phyloP scores from a whole-genome alignment of 371 early-diverging fungal species.

The Cokeromyces recurvatus region DNA sequence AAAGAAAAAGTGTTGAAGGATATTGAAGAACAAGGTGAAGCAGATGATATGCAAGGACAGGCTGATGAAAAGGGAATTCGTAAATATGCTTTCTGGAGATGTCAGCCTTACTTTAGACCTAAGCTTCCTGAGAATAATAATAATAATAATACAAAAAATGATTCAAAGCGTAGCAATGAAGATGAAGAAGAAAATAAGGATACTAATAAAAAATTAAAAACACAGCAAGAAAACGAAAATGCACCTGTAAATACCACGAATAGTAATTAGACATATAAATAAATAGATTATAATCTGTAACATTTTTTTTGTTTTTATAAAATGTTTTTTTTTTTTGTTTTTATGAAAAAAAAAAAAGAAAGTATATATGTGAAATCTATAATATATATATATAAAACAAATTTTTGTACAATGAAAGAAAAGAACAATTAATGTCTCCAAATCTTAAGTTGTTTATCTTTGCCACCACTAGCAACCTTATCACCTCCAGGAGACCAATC shows the following conservation, averaged over 20 bases:
- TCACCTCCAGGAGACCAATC: slow-evolving; percentile 95
- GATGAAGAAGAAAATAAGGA: slow-evolving; percentile 7
- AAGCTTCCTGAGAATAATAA: slow-evolving; percentile 31
- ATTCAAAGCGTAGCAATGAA: slow-evolving; percentile 7
- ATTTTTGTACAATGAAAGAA: slow-evolving; percentile 1
- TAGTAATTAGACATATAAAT: no score
- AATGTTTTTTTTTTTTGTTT: no score
- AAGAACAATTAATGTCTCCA: slow-evolving; percentile 54
- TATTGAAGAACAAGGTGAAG: slow-evolving; percentile 26
- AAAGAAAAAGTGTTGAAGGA: slow-evolving; percentile 57
- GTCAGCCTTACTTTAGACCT: slow-evolving; percentile 71
- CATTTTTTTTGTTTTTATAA: no score
- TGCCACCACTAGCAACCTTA: slow-evolving; percentile 89
- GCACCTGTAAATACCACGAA: no score
- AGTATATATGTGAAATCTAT: no score
- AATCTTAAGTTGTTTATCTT: slow-evolving; percentile 87
- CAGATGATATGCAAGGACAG: slow-evolving; percentile 25
- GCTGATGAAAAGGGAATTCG: slow-evolving; percentile 61
- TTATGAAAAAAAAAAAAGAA: no score
- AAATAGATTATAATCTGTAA: no score
- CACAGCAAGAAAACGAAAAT: slow-evolving; percentile 3
- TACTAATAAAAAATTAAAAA: slow-evolving; percentile 12
- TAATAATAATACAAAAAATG: slow-evolving; percentile 6
- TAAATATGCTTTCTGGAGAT: slow-evolving; percentile 68
- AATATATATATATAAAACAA: slow-evolving; percentile 1